Evolutionary conservation across 2,329 filamentous ascomycete species (phyloP), one percentile per base, ranked within the genome.

Genomic region (Rhynchosporium graminicola): DNA sequence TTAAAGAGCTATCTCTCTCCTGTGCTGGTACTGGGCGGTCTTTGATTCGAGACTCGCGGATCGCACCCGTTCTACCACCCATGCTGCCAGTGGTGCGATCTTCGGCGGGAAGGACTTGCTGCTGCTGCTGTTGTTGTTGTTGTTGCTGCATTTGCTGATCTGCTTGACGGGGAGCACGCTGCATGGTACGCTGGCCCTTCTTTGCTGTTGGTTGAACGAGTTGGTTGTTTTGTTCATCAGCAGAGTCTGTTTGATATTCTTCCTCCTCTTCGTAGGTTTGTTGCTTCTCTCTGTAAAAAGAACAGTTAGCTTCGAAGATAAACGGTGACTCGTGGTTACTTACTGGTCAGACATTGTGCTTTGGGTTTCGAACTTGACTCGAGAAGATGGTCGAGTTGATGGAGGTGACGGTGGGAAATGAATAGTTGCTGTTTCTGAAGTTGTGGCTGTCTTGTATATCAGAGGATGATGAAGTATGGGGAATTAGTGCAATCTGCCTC

Each of bases 111-210:
- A 63, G 42, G 20, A 66, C 57, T 61, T 70, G 65, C 31, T 72
- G 71, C 51, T 68, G 58, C 61, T 70, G 70, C 52, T 69, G 63
- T 59, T 73, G 69, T 59, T 73, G 71, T 71, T 70, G 75, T 50
- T 70, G 67, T 28, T 64, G 62, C 63, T 74, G 68, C 61, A 72
- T 71, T 48, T 71, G 69, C 43, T 68, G 64, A 63, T 72, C 67
- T 63, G 77, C 73, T 46, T 74, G 76, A 76, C 70, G 77, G 74
- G 47, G 76, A 73, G 61, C 74, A 70, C 54, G 78, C 79, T 68
- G 80, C 63, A 71, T 71, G 5, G 68, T 71, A 15, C 69, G 62
- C 48, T 71, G 63, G 40, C 68, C 67, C 65, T 68, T 65, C 64
- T 68, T 60, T 28, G 65, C 63, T 60, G 48, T 57, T 26, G 59